Conservation (phyloP, 495 filamentous ascomycete genomes). For the Xylaria cubensis region DNA sequence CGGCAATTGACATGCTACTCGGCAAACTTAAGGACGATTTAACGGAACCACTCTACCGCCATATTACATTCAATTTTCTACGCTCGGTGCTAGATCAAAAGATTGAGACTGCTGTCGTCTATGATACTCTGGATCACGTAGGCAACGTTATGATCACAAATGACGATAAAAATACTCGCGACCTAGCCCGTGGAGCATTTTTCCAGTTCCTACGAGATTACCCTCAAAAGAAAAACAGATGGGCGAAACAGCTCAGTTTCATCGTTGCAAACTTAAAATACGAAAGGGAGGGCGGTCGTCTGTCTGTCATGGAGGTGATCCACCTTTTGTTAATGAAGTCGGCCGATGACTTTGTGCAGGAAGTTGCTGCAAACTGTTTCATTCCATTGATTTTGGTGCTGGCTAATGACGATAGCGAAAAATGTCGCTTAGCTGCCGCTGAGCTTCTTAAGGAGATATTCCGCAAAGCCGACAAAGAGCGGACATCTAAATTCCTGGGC, state of each 20-base stretch:
- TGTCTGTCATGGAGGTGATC: slow-evolving; percentile 90
- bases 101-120: slow-evolving; percentile 83
- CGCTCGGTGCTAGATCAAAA: slow-evolving; percentile 83
- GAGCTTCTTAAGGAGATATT: slow-evolving; percentile 81
- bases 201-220: slow-evolving; percentile 95
- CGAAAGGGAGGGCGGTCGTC: slow-evolving; percentile 81
- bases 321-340: slow-evolving; percentile 84
- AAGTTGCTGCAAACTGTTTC: slow-evolving; percentile 82
- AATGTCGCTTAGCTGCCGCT: slow-evolving; percentile 84
- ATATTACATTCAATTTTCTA: slow-evolving; percentile 92
- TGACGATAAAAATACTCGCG: slow-evolving; percentile 81
- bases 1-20: slow-evolving; percentile 82
- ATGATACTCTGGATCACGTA: slow-evolving; percentile 87
- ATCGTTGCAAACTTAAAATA: slow-evolving; percentile 90
- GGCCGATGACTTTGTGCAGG: slow-evolving; percentile 77
- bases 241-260: slow-evolving; percentile 87
- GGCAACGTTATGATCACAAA: slow-evolving; percentile 96
- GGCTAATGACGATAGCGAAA: slow-evolving; percentile 83
- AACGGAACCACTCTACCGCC: slow-evolving; percentile 88
- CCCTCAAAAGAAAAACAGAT: slow-evolving; percentile 85
- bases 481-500: slow-evolving; percentile 67
- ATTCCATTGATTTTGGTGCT: slow-evolving; percentile 83
- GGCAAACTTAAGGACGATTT: slow-evolving; percentile 85
- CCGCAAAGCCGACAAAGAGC: slow-evolving; percentile 76
- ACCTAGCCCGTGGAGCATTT: slow-evolving; percentile 86